Conservation (phyloP, 1,284 basidiomycete genomes). For the Fomitiporia mediterranea region DNA sequence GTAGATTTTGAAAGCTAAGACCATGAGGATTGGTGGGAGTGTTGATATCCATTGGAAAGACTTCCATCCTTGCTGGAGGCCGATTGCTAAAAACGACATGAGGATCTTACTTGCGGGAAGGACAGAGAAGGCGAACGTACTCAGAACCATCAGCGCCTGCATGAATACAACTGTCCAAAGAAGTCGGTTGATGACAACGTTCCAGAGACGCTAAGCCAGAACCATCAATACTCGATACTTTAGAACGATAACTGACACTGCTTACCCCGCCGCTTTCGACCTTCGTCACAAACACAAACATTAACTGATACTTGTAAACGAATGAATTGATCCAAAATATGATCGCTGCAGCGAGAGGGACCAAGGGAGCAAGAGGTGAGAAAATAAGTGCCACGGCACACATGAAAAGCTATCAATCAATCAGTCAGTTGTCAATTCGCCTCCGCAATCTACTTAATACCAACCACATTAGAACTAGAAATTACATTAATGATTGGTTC, state of each 20-base stretch:
- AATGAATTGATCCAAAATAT: conserved; percentile 82
- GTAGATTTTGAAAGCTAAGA: conserved; percentile 80
- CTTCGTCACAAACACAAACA: conserved; percentile 86
- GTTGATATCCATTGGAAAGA: conserved; percentile 68
- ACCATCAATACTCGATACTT: background rate
- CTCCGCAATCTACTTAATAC: conserved; percentile 18
- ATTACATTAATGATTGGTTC: conserved; percentile 18
- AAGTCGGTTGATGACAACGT: conserved; percentile 84
- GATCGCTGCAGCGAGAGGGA: conserved; percentile 67
- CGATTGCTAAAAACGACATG: conserved; percentile 57
- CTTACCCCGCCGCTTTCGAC: conserved; percentile 88
- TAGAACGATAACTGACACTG: conserved; percentile 22
- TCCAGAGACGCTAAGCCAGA: conserved; percentile 75
- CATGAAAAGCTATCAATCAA: conserved; percentile 71
- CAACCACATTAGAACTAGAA: conserved; percentile 59
- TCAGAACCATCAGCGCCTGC: conserved; percentile 83
- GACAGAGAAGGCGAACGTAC: conserved; percentile 44
- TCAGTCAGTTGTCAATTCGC: background rate
- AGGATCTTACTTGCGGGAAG: conserved; percentile 9
- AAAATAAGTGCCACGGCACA: conserved; percentile 84
- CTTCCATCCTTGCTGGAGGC: conserved; percentile 74
- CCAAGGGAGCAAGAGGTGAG: conserved; percentile 87
- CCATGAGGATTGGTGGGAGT: conserved; percentile 72
- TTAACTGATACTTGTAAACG: conserved; percentile 90
- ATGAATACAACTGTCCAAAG: conserved; percentile 72